These are phyloP conservation scores for Mercurialis annua DNA, from an alignment of 345 rosid genomes.

Conservation along the genomic window DNA sequence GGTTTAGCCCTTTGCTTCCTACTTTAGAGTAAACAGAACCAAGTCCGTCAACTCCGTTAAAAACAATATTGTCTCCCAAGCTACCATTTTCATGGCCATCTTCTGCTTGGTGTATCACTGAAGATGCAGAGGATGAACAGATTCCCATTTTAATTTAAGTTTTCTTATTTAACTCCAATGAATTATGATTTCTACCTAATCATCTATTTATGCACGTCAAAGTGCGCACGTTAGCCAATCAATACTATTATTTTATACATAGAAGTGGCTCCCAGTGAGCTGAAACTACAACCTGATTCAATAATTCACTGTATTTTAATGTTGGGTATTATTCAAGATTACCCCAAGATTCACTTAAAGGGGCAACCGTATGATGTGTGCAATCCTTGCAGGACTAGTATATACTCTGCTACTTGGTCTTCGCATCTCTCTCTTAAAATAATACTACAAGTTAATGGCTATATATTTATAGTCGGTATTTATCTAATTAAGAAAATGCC, in stretches of 20 bases:
- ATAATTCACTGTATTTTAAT: slow-evolving; percentile 27
- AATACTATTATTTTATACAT: slow-evolving; percentile 2
- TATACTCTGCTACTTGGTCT: no score
- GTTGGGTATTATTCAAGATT: slow-evolving; percentile 21
- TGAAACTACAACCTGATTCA: slow-evolving; percentile 29
- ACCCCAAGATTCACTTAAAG: slow-evolving; percentile 62
- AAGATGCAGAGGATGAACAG: slow-evolving; percentile 46
- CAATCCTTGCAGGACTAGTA: slow-evolving; percentile 15
- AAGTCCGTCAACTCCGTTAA: slow-evolving; percentile 18
- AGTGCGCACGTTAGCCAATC: slow-evolving; percentile 23
- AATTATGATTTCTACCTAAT: slow-evolving; percentile 16
- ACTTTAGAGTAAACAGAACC: slow-evolving; percentile 57
- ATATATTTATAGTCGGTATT: no score
- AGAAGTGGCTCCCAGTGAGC: slow-evolving; percentile 34
- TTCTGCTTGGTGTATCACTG: slow-evolving; percentile 37
- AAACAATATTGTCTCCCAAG: slow-evolving; percentile 10
- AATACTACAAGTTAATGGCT: no score
- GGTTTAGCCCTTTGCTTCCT: slow-evolving; percentile 79
- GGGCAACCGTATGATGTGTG: slow-evolving; percentile 42
- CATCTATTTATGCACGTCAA: slow-evolving; percentile 25
- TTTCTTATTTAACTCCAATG: slow-evolving; percentile 14
- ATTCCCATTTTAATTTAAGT: slow-evolving; percentile 40
- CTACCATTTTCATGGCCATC: slow-evolving; percentile 26
- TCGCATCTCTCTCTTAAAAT: no score
- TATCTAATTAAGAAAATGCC: no score